Base-by-base conservation (phyloP, 2,329 filamentous ascomycete genomes). In the Colletotrichum scovillei region DNA sequence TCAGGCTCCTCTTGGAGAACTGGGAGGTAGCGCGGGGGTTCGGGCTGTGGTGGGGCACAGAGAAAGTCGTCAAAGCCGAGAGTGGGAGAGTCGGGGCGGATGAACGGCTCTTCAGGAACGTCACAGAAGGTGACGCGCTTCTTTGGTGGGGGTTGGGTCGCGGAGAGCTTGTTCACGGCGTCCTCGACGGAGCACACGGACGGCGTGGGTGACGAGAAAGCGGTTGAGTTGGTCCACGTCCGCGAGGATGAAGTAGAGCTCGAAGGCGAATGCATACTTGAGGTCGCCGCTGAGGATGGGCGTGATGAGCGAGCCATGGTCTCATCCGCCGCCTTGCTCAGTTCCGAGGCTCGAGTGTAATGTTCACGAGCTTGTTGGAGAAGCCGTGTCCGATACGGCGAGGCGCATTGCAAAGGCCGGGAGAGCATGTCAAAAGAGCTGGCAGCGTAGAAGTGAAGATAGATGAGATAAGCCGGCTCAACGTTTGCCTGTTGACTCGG, bases 371-470 rank as follows among this genome's bases (percentile, higher is more conserved):
- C 88, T 75, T 90, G 85, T 46, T 84, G 81, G 6, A 91, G 82
- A 7, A 91, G 82, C 67, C 79, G 84, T 42, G 81, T 81, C 57
- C 88, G 86, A 74, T 86, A 83, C 2, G 84, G 79, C 0, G 87
- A 87, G 2, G 83, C 84, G 12, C 83, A 80, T 19, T 84, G 84
- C 8, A 90, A 81, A 46, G 85, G 82, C 32, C 86, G 84, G 1
- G 88, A 88, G 76, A 88, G 88, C 82, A 88, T 87, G 77, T 91
- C 89, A 55, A 89, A 84, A 16, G 89, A 87, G n/a, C 84, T 87
- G 24, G 89, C 89, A n/a, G 89, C 89, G 74, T 91, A 91, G 78
- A 91, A 91, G 78, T 90, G 86, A 6, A 91, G 83, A 73, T 90
- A 90, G 75, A 91, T 88, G 42, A 90, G 82, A 77, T 91, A 87